Percentiles rank a stretch among this genome's conserved stretches.
Conservation (phyloP, 257 asterid genomes). For the Scutellaria baicalensis region DNA sequence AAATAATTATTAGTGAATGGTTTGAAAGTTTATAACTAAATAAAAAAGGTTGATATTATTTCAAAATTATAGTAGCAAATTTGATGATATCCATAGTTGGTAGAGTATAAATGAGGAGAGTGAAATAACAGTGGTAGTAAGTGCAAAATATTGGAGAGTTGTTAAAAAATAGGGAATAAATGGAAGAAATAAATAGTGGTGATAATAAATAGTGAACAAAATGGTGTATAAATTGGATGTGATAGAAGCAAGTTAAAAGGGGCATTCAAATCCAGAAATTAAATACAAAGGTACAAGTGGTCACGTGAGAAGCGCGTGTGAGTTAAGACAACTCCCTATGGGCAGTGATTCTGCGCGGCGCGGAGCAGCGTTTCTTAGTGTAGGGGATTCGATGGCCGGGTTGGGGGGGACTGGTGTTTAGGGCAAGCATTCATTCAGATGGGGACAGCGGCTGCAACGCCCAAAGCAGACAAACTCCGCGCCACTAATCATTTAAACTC, state of each 20-base stretch:
- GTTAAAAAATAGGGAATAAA: not conserved
- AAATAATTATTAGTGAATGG: too few relatives aligned
- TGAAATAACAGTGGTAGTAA: too few relatives aligned
- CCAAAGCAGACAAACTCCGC: conserved; percentile 13
- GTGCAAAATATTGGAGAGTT: too few relatives aligned
- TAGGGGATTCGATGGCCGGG: too few relatives aligned
- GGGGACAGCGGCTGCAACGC: conserved; percentile 19
- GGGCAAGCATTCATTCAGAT: conserved; percentile 1
- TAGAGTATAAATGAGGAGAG: too few relatives aligned
- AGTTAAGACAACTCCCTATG: not conserved
- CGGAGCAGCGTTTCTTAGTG: not conserved
- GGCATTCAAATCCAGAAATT: too few relatives aligned
- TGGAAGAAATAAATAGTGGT: not conserved
- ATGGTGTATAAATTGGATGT: conserved; percentile 6
- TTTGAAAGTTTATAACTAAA: too few relatives aligned
- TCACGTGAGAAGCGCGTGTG: conserved; percentile 20
- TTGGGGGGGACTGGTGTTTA: not conserved
- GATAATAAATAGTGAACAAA: not conserved
- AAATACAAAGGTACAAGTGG: not conserved
- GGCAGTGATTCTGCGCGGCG: not conserved
- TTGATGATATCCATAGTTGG: too few relatives aligned
- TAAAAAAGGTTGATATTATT: too few relatives aligned
- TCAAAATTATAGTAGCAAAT: too few relatives aligned
- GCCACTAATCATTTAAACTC: conserved; percentile 12
- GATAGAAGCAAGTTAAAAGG: conserved; percentile 3